Base-by-base conservation (phyloP, 2,329 filamentous ascomycete genomes). In the Leptodontidium sp. region DNA sequence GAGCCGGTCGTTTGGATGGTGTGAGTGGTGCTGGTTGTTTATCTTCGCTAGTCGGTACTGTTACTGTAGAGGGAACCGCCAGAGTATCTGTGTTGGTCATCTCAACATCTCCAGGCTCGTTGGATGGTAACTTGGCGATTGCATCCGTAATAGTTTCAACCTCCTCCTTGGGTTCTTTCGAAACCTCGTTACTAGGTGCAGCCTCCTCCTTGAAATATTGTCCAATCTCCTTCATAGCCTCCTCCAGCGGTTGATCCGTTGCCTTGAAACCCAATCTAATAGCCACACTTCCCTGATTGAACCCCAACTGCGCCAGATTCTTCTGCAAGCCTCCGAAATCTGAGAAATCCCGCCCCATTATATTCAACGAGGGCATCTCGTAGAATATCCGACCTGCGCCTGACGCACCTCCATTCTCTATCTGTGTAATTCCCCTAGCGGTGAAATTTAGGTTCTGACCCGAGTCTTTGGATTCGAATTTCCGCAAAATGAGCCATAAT, bases 401-500 rank as follows among this genome's bases (percentile, higher is more conserved):
- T 6, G 84, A 78, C 53, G 63, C 17, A 29, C 79, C 79, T 5
- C 85, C 87, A 68, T 81, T 84, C 47, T 80, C 82, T 17, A 86
- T 86, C 70, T 88, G 85, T 0, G 93, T 90, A n/a, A 91, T 85
- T 2, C 90, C 93, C 70, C 94, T 86, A 15, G 90, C 93, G 0
- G 96, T 98, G 74, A 99, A 88, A 78, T 98, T 98, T 73, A 93
- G 82, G 66, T 84, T 88, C 65, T 81, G 84, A 9, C 85, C 86
- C 1, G 38, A 59, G 67, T 84, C 84, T 61, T 85, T 88, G 71
- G 91, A 91, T 81, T 99, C 96, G 73, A 98, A 97, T 77, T 96
- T 93, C 69, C 96, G 91, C 67, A 99, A 79, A 35, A 98, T 85
- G 74, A 93, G 88, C 96, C 96, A 99, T 80, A 99, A 79, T 21